A percentile compares a stretch with the other conserved stretches of the same genome.
Evolutionary conservation across 306 rosid species (phyloP).

Genomic region (Cicer chorassanicum): DNA sequence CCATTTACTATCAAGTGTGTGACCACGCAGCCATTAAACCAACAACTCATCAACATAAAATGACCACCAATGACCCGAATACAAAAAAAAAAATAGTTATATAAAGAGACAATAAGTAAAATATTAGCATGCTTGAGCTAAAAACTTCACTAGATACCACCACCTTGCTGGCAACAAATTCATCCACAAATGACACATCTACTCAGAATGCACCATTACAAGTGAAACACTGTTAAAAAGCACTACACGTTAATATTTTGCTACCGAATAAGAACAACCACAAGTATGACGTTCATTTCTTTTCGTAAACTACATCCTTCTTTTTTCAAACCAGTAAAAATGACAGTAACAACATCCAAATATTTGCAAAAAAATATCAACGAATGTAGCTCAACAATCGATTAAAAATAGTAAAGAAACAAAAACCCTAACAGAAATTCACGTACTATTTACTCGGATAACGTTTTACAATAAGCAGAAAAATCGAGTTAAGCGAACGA

Average conservation of each 20-base stretch:
- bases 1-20: too few species aligned
- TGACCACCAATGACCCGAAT: neutral
- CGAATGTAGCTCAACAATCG: neutral
- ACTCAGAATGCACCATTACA: conserved; percentile 22
- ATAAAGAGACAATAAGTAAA: neutral
- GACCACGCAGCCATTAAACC: neutral
- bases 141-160: conserved; percentile 3
- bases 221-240: neutral
- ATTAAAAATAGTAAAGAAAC: conserved; percentile 2
- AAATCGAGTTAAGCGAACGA: conserved; percentile 2
- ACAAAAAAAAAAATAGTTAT: neutral
- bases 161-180: neutral
- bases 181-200: conserved; percentile 11
- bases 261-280: conserved; percentile 7
- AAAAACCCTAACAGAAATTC: conserved; percentile 33
- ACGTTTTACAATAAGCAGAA: neutral
- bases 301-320: neutral
- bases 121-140: conserved; percentile 1
- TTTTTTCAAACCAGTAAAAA: neutral
- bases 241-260: neutral
- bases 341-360: neutral
- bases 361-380: neutral
- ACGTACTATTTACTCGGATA: conserved; percentile 4
- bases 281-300: neutral
- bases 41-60: neutral